Evolutionary conservation across 2,329 filamentous ascomycete species (phyloP), one percentile per base, ranked within the genome.

Genomic region (Nemania serpens): DNA sequence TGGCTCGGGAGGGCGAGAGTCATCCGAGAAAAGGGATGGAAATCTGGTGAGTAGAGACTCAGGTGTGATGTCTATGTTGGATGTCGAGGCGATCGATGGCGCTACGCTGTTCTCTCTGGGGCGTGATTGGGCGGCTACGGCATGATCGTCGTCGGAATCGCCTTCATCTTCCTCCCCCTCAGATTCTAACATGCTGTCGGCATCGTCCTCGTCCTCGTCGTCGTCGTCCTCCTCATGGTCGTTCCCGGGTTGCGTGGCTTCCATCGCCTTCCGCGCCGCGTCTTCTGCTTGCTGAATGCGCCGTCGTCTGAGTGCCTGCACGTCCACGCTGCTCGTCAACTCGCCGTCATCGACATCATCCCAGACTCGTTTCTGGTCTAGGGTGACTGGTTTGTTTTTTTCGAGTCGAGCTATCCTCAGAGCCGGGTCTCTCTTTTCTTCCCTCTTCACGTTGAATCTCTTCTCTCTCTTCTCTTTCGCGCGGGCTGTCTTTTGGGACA

Each of bases 281-380:
- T 66, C 64, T 71, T 85, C 81, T 50, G 77, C 76, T 65, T 77
- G 74, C 63, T 84, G 81, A 57, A 87, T 77, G 57, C 82, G 81
- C 70, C 82, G 75, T 67, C 81, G 79, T 77, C 85, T 88, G 52
- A 73, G 68, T 68, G 87, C 73, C 70, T 84, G 79, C 56, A 88
- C 76, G 64, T 88, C 84, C 34, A 88, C 84, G 66, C 78, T 13
- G 78, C 77, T 64, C 81, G 82, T 5, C 87, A 78, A 50, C 78
- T 82, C 64, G 66, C 88, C 85, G 50, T 82, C 83, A 49, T 88
- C 88, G 51, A 85, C 84, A 54, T 93, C 88, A 70, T 97, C 93
- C 91, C 92, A 98, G 34, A 91, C 87, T 74, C 95, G 87, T 81
- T 97, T 97, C 70, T 88, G 86, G 70, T 97, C 93, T 59, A 97